Base-by-base conservation (phyloP, 345 rosid genomes). In the Carallia pectinifolia region DNA sequence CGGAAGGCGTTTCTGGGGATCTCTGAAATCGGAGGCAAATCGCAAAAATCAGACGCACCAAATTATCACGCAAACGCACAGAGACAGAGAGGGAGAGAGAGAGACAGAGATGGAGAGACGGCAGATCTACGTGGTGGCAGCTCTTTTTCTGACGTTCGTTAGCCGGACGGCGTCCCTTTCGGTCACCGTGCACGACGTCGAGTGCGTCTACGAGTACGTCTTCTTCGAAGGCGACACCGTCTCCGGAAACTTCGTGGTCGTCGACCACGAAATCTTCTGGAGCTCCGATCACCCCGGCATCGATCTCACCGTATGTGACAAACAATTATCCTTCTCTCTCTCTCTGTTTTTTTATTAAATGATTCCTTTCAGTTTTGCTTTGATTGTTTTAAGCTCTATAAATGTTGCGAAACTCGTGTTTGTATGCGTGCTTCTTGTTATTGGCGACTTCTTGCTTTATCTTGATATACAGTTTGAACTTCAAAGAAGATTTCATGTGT, bases 181-280 rank as follows among this genome's bases (percentile, higher is more conserved):
- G 56, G 97, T 95, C 53, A 95, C 98, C 17, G 98, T 95, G 61
- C 85, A 79, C 83, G 88, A 92, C 29, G 86, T 82, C 1, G 98
- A 95, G 77, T 95, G 99, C 74, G 94, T 95, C 4, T 90, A 90
- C 77, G 99, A 92, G 72, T 92, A 95, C 65, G 97, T 95, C 33
- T 85, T 92, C 50, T 90, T 90, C 82, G 98, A 95, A 76, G 99
- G 93, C 69, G 99, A 95, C 75, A 79, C 84, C 61, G 80, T 95
- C 61, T 85, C 99, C 1, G 99, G 99, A 0, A 92, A 90, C 84
- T 95, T 89, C 87, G 99, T 95, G 9, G 98, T 92, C 61, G 98
- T 92, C 58, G 99, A 95, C 72, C 98, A 95, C 75, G 99, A 92
- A 72, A 92, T 92, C 81, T 95, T 92, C 91, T 95, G 98, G 99